These are phyloP conservation scores for Neonectria magnoliae DNA, from an alignment of 2,329 filamentous ascomycete genomes.

Conservation along the genomic window DNA sequence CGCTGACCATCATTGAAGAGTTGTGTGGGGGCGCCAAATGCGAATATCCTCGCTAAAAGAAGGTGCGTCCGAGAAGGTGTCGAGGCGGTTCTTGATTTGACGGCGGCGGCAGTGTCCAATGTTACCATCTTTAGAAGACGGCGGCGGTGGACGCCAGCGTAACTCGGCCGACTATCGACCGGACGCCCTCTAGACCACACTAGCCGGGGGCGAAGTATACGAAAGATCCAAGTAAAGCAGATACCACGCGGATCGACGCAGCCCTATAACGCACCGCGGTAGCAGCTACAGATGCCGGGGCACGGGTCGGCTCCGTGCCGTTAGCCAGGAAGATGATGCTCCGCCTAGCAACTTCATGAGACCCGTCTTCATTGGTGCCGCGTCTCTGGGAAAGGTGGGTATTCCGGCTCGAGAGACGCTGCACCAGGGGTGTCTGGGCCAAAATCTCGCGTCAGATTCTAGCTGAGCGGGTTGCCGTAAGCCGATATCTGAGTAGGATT, in stretches of 20 bases:
- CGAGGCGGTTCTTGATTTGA: background rate
- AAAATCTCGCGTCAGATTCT: slow-evolving; percentile 30
- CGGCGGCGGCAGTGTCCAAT: background rate
- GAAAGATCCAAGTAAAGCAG: background rate
- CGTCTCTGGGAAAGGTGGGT: background rate
- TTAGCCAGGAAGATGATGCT: background rate
- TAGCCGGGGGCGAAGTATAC: slow-evolving; percentile 1
- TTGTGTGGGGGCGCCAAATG: background rate
- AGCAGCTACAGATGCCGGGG: background rate
- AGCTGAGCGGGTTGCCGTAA: background rate
- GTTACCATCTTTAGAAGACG: background rate
- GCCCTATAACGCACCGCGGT: background rate
- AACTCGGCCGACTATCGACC: background rate
- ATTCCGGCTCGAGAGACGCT: background rate
- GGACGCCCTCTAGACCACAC: background rate
- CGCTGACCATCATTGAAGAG: background rate
- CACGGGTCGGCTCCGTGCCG: background rate
- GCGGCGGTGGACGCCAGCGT: background rate
- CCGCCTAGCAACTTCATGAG: background rate
- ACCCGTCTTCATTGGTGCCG: slow-evolving; percentile 3
- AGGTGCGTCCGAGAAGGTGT: background rate
- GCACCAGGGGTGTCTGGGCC: background rate
- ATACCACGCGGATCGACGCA: background rate
- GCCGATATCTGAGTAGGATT: background rate
- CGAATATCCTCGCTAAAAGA: background rate